Percentiles rank a stretch among this genome's conserved stretches.
Evolutionary conservation across 78 protist genomes (phyloP).

Genomic region (Speleostelium caveatum): DNA sequence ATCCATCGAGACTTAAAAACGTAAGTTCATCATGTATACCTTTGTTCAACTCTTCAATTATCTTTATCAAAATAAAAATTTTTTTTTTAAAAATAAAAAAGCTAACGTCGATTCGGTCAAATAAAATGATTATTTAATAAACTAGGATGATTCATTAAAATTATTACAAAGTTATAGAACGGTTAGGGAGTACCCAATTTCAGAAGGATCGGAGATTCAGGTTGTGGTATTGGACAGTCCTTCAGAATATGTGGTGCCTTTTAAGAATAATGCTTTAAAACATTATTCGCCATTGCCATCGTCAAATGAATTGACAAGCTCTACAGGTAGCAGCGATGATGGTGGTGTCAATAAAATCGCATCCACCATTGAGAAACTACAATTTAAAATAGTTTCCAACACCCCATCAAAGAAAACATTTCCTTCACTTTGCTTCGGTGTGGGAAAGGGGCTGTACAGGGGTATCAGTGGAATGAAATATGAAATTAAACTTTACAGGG

Average conservation of each 20-base stretch:
- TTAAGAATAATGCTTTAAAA: background rate
- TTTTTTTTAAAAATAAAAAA: background rate
- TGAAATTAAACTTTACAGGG: slow-evolving; percentile 66
- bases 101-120: background rate
- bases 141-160: slow-evolving; percentile 29
- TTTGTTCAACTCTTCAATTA: slow-evolving; percentile 25
- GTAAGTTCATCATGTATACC: too few relatives aligned
- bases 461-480: slow-evolving; percentile 57
- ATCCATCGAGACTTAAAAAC: too few relatives aligned
- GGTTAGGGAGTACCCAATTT: slow-evolving; percentile 45
- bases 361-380: too few relatives aligned
- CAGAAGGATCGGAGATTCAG: slow-evolving; percentile 47
- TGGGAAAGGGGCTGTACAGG: slow-evolving; percentile 67
- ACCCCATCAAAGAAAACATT: slow-evolving; percentile 1
- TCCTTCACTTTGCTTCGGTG: slow-evolving; percentile 64
- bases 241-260: slow-evolving; percentile 35
- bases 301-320: background rate
- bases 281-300: background rate
- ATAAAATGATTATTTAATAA: background rate
- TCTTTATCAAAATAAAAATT: slow-evolving; percentile 18
- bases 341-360: background rate
- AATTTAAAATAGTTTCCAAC: slow-evolving; percentile 5
- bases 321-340: background rate
- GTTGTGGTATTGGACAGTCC: slow-evolving; percentile 37
- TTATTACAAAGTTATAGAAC: slow-evolving; percentile 46